phyloP scores from a whole-genome alignment of 2,329 filamentous ascomycete species.

The Penicillium sclerotigenum region DNA sequence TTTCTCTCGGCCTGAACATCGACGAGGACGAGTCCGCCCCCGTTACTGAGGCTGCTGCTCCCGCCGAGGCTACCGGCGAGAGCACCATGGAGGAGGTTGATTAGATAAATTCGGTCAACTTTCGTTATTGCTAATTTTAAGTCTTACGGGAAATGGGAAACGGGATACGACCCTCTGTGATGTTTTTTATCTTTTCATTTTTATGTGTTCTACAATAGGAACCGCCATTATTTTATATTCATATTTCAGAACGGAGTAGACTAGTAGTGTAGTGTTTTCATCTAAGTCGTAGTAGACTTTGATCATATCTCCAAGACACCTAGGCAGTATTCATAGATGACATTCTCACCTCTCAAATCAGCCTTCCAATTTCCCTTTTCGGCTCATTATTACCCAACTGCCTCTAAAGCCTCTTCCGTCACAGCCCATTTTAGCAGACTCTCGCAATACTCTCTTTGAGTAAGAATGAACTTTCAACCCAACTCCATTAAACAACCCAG shows the following conservation, averaged over 20 bases:
- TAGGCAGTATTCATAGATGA: too few relatives aligned
- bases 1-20: constrained; percentile 94
- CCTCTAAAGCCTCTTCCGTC: too few relatives aligned
- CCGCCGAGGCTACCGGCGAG: constrained; percentile 69
- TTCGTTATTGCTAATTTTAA: constrained; percentile 19
- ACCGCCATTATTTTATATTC: background rate
- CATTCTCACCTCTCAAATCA: too few relatives aligned
- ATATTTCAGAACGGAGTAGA: background rate
- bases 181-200: constrained; percentile 18
- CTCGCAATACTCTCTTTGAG: too few relatives aligned
- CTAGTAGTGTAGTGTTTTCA: background rate
- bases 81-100: constrained; percentile 99
- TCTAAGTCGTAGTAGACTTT: background rate
- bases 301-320: background rate
- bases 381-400: too few relatives aligned
- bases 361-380: too few relatives aligned
- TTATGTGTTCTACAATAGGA: constrained; percentile 7
- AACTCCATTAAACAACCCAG: background rate
- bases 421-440: too few relatives aligned
- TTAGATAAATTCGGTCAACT: constrained; percentile 53
- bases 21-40: constrained; percentile 79
- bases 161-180: constrained; percentile 28
- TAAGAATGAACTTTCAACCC: too few relatives aligned
- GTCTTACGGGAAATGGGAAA: constrained; percentile 31
- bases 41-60: constrained; percentile 55